A percentile compares a stretch with the other conserved stretches of the same genome.
phyloP scores from a whole-genome alignment of 2,329 filamentous ascomycete genomes.

The Pseudogymnoascus sp. region DNA sequence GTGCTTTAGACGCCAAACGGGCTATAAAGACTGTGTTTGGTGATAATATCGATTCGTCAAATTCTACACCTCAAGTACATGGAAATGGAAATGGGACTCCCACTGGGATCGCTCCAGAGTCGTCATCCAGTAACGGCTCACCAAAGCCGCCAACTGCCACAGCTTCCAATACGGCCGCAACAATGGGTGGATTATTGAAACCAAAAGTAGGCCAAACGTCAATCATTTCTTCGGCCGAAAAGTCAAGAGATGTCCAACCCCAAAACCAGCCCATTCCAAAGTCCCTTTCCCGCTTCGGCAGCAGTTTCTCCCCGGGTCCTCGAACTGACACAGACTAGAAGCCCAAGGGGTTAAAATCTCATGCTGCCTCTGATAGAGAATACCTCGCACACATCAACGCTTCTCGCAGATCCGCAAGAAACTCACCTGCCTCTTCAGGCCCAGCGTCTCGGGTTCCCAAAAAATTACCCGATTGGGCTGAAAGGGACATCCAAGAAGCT shows the following conservation, averaged over 20 bases:
- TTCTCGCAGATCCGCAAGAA: not conserved
- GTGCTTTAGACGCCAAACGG: not conserved
- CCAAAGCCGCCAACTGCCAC: not conserved
- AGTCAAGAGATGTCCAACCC: not conserved
- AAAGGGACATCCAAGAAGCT: slow-evolving; percentile 4
- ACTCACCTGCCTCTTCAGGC: not conserved
- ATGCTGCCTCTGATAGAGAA: not conserved
- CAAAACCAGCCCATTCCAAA: not conserved
- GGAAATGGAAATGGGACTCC: not conserved
- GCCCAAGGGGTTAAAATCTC: not conserved
- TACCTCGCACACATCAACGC: not conserved
- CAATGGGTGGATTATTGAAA: not conserved
- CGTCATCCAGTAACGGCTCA: not conserved
- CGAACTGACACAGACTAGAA: slow-evolving; percentile 2
- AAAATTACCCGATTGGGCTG: not conserved
- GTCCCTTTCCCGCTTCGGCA: not conserved
- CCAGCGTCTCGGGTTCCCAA: not conserved
- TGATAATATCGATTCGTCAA: not conserved
- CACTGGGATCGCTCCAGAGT: not conserved
- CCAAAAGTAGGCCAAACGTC: slow-evolving; percentile 5
- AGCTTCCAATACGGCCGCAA: no score
- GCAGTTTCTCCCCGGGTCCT: not conserved
- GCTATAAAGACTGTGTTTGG: not conserved
- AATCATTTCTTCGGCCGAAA: not conserved
- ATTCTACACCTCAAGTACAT: not conserved